Base-by-base conservation (phyloP, 2,329 filamentous ascomycete genomes). In the Myrmaecium sp. region DNA sequence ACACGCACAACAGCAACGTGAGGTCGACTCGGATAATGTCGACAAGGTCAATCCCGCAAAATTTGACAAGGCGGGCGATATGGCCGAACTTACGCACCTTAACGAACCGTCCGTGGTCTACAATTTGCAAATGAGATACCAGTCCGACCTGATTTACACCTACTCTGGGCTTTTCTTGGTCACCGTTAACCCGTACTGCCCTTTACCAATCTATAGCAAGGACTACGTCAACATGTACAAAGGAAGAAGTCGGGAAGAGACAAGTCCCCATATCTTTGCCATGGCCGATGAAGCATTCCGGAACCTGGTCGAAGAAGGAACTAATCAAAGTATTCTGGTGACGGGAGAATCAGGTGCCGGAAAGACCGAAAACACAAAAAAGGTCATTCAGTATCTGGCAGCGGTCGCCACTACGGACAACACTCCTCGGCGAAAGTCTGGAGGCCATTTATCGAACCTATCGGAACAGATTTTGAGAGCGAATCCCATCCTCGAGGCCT, bases 41-140 rank as follows among this genome's bases (percentile, higher is more conserved):
- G 91, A 98, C 63, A 95, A 94, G 56, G 91, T 98, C 60, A 98
- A 98, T 55, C 89, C 89, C 24, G 86, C 86, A 44, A 98, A 98
- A 51, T 98, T 98, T 57, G 89, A 98, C 66, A 98, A 94, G 56
- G 86, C 86, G 36, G 83, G 91, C 57, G 91, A 98, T 53, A 98
- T 98, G 89, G 89, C 91, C 14, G 89, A 98, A 52, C 66, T 98
- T 45, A 98, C 89, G 5, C 89, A 98, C 53, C 62, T 98, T 36
- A 98, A 98, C 54, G 89, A 98, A 57, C 80, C 86, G 13, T 95
- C 89, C 0, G 89, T 98, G 27, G 84, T 98, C 27, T 84, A 98
- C 57, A 98, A 98, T 47, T 66, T 98, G 30, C 78, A 92, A 40
- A 86, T 81, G 63, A 67, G 89, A 54, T 98, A 98, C 49, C 82